A percentile compares a stretch with the other conserved stretches of the same genome.
Evolutionary conservation across 495 filamentous ascomycete species (phyloP).

Genomic region (Xylaria venustula): DNA sequence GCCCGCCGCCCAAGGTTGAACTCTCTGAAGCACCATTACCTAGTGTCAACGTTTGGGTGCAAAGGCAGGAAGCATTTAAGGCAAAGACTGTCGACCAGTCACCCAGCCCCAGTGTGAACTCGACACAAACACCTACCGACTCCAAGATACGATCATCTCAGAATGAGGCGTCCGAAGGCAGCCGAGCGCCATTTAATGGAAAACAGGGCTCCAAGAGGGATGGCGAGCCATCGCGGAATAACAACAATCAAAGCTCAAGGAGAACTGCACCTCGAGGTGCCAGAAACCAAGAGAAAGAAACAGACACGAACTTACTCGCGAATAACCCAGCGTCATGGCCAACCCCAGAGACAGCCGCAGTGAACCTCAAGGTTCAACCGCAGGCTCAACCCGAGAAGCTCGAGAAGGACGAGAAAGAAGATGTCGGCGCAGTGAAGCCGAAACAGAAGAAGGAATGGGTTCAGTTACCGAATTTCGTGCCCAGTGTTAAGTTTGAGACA

Average conservation of each 20-base stretch:
- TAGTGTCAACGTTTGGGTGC: constrained; percentile 80
- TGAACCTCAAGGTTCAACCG: constrained; percentile 36
- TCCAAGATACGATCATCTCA: constrained; percentile 1
- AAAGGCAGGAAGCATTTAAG: constrained; percentile 67
- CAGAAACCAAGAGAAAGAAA: constrained; percentile 50
- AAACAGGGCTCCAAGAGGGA: constrained; percentile 52
- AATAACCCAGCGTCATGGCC: constrained; percentile 83
- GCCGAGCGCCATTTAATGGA: constrained; percentile 18
- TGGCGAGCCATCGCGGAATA: constrained; percentile 48
- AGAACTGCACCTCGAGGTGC: constrained; percentile 46
- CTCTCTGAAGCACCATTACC: constrained; percentile 81
- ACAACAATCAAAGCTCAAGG: constrained; percentile 39
- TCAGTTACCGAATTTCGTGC: constrained; percentile 64
- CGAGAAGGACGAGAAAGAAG: constrained; percentile 69
- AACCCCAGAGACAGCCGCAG: constrained; percentile 78
- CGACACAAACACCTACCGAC: constrained; percentile 1
- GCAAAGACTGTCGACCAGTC: constrained; percentile 48
- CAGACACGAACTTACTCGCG: constrained; percentile 48
- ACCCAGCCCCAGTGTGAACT: background rate
- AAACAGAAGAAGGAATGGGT: constrained; percentile 74
- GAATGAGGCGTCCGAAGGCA: constrained; percentile 17
- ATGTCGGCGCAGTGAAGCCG: constrained; percentile 49
- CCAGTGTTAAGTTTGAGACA: constrained; percentile 79
- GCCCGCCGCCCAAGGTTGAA: constrained; percentile 55
- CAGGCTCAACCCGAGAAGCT: constrained; percentile 56